A percentile compares a stretch with the other conserved stretches of the same genome.
phyloP scores from a whole-genome alignment of 164 flowering plant genomes.

The Warburgia ugandensis region DNA sequence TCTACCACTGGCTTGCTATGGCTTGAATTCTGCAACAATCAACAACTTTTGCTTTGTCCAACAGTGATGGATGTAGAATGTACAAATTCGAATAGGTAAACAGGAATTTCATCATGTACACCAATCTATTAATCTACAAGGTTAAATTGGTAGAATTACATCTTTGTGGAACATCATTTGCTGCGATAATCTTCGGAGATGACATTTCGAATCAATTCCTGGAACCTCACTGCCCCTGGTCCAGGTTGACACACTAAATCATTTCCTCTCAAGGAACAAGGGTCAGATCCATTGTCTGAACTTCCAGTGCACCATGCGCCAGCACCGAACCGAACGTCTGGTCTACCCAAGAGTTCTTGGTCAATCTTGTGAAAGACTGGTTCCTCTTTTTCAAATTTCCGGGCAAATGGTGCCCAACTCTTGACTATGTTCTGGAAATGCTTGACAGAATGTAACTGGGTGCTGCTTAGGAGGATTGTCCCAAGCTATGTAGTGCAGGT shows the following conservation, averaged over 20 bases:
- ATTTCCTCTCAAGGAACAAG: conserved; percentile 60
- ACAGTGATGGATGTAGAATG: too few species aligned
- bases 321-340: conserved; percentile 47
- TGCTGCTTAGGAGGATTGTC: conserved; percentile 98
- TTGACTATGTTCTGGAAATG: conserved; percentile 74
- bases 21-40: too few species aligned
- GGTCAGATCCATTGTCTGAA: conserved; percentile 51
- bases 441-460: conserved; percentile 56
- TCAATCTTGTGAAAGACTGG: conserved; percentile 89
- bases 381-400: conserved; percentile 75
- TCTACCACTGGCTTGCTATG: too few species aligned
- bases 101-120: conserved; percentile 1
- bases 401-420: conserved; percentile 88
- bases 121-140: conserved; percentile 4
- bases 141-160: conserved; percentile 2
- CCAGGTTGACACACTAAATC: conserved; percentile 72
- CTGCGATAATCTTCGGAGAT: conserved; percentile 41
- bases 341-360: conserved; percentile 56
- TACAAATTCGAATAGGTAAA: neutral
- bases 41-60: too few species aligned
- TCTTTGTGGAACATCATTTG: conserved; percentile 39
- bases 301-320: conserved; percentile 90
- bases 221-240: conserved; percentile 62
- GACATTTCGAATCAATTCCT: conserved; percentile 36
- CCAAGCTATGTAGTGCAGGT: conserved; percentile 98